Evolutionary conservation across 2,329 filamentous ascomycete species (phyloP).

Genomic region (Metarhizium brunneum): DNA sequence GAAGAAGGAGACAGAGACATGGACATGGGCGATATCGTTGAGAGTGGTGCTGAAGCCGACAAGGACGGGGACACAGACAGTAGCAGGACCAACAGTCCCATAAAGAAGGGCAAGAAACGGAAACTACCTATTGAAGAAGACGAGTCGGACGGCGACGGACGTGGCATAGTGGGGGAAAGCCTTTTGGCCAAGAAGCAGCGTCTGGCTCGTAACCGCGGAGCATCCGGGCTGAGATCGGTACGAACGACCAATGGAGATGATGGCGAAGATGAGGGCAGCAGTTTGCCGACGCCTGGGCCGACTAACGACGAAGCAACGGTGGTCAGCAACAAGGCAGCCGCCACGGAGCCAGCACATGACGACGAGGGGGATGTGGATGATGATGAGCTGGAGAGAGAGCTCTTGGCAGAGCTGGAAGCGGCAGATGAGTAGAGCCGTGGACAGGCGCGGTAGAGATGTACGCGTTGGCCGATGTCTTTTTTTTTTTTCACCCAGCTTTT

Average conservation of each 20-base stretch:
- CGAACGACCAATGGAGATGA: conserved; percentile 29
- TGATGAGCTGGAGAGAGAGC: conserved; percentile 53
- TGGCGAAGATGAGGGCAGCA: conserved; percentile 22
- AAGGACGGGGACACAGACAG: conserved; percentile 22
- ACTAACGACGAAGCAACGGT: conserved; percentile 23
- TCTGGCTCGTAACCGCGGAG: conserved; percentile 33
- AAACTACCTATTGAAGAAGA: conserved; percentile 21
- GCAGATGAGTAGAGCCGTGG: conserved; percentile 13
- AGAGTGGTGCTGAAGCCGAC: conserved; percentile 15
- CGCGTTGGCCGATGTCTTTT: too few relatives aligned
- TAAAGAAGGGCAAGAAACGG: conserved; percentile 22
- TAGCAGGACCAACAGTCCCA: conserved; percentile 15
- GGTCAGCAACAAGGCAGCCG: conserved; percentile 17
- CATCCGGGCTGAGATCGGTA: conserved; percentile 37
- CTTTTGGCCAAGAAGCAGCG: conserved; percentile 42
- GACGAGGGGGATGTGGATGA: conserved; percentile 36
- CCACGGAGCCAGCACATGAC: conserved; percentile 14
- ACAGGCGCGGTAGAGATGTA: too few relatives aligned
- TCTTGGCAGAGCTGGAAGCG: conserved; percentile 50
- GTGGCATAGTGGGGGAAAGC: conserved; percentile 24
- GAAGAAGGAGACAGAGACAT: conserved; percentile 6
- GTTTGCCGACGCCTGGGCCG: conserved; percentile 30
- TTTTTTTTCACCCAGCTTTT: neutral
- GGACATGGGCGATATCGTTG: conserved; percentile 1
- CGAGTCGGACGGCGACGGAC: conserved; percentile 23